A percentile compares a stretch with the other conserved stretches of the same genome.
These are phyloP conservation scores for Coemansia sp. DNA, from an alignment of 192 early-diverging fungal genomes.

Conservation along the genomic window DNA sequence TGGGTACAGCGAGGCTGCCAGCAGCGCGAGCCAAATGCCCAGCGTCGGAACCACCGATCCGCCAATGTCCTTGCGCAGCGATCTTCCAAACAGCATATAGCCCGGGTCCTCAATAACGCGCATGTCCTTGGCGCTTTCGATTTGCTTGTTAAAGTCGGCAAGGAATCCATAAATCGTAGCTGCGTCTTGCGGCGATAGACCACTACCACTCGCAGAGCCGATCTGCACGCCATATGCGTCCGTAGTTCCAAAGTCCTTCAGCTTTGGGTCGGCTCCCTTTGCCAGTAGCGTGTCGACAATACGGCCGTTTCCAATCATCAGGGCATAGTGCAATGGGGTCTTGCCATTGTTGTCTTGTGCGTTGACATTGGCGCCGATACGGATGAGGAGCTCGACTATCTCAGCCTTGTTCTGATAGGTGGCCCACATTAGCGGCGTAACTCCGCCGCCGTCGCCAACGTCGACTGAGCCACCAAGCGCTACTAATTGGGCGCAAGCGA, in stretches of 20 bases:
- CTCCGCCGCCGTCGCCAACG: slow-evolving; percentile 68
- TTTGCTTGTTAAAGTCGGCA: slow-evolving; percentile 41
- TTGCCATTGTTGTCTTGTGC: slow-evolving; percentile 71
- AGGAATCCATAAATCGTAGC: slow-evolving; percentile 66
- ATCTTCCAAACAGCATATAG: slow-evolving; percentile 18
- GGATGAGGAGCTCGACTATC: slow-evolving; percentile 70
- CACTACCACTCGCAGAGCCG: slow-evolving; percentile 25
- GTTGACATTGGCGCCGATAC: slow-evolving; percentile 69
- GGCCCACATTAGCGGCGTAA: slow-evolving; percentile 95
- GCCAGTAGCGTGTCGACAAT: slow-evolving; percentile 72
- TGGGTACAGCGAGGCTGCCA: slow-evolving; percentile 63
- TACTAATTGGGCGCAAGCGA: slow-evolving; percentile 68
- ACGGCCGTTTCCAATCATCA: slow-evolving; percentile 61
- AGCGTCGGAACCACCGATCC: slow-evolving; percentile 73
- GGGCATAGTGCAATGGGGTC: slow-evolving; percentile 90
- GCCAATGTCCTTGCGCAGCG: slow-evolving; percentile 61
- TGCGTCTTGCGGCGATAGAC: slow-evolving; percentile 83
- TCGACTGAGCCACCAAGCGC: slow-evolving; percentile 64
- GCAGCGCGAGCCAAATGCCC: slow-evolving; percentile 60
- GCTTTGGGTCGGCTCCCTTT: slow-evolving; percentile 66
- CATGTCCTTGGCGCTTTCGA: slow-evolving; percentile 25
- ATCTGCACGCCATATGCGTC: slow-evolving; percentile 12
- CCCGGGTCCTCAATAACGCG: slow-evolving; percentile 29
- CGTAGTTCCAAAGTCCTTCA: slow-evolving; percentile 53
- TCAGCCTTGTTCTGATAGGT: slow-evolving; percentile 82